These are phyloP conservation scores for Thalassiosira livingstoniorum DNA, from an alignment of 352 stramenopile genomes.

Conservation along the genomic window DNA sequence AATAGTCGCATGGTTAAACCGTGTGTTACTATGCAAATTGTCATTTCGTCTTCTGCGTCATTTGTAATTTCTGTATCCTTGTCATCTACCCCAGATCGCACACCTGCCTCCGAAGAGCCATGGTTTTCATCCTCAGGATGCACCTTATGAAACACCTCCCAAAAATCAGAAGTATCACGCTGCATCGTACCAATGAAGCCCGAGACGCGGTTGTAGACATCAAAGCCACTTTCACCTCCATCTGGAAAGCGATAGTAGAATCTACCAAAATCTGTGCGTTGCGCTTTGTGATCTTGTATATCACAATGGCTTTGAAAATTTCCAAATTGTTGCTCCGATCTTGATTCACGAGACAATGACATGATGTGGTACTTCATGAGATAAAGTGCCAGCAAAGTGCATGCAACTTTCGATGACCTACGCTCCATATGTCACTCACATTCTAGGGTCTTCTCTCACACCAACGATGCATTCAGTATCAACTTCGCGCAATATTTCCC, in stretches of 20 bases:
- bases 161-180: conserved; percentile 57
- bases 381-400: background rate
- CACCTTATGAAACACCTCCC: conserved; percentile 49
- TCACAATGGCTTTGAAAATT: conserved; percentile 86
- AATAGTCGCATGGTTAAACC: conserved; percentile 71
- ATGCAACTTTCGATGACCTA: background rate
- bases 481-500: conserved; percentile 48
- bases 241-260: conserved; percentile 89
- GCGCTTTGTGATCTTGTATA: conserved; percentile 53
- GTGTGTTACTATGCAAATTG: conserved; percentile 75
- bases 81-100: no score
- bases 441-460: conserved; percentile 73
- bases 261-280: conserved; percentile 83
- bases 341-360: no score
- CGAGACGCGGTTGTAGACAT: conserved; percentile 88
- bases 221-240: conserved; percentile 87
- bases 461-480: conserved; percentile 45
- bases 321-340: conserved; percentile 87
- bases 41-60: conserved; percentile 33
- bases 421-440: conserved; percentile 38
- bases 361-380: no score
- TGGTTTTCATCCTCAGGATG: no score
- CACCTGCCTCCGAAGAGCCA: no score
- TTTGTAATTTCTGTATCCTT: background rate
- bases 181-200: conserved; percentile 80